These are phyloP conservation scores for Ophiognomonia clavigignenti-juglandacearum DNA, from an alignment of 2,329 filamentous ascomycete genomes.

Conservation along the genomic window DNA sequence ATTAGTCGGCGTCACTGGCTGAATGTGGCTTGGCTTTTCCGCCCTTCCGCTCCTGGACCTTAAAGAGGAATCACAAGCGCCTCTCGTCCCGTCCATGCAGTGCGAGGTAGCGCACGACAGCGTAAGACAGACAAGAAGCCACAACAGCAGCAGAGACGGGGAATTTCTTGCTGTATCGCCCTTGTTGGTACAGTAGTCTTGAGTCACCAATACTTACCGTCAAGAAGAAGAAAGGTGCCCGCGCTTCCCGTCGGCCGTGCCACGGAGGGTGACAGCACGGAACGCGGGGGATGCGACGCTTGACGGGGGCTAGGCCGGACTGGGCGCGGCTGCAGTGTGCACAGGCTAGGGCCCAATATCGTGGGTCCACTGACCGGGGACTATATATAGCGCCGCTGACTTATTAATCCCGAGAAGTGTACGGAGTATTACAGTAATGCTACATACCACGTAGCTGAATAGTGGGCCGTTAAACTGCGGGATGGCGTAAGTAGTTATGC, in stretches of 20 bases:
- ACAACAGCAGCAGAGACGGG: not conserved
- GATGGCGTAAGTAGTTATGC: no score
- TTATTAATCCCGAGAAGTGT: no score
- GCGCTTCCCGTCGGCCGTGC: not conserved
- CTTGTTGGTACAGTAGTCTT: not conserved
- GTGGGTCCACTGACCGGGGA: no score
- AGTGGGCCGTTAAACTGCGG: no score
- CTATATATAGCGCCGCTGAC: no score
- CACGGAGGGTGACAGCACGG: not conserved
- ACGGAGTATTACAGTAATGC: no score
- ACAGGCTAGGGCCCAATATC: not conserved
- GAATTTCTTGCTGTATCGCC: not conserved
- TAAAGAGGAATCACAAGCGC: not conserved
- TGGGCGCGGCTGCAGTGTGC: not conserved
- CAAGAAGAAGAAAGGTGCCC: no score
- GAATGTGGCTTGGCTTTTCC: not conserved
- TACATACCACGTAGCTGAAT: no score
- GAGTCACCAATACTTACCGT: no score
- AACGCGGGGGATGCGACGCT: not conserved
- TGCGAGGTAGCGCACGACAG: not conserved
- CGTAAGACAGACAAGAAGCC: not conserved
- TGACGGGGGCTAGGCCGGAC: not conserved
- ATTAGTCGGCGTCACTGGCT: not conserved
- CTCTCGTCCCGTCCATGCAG: not conserved
- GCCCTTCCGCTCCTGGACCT: no score